Base-by-base conservation (phyloP, 495 filamentous ascomycete genomes). In the Penicillium flavigenum region DNA sequence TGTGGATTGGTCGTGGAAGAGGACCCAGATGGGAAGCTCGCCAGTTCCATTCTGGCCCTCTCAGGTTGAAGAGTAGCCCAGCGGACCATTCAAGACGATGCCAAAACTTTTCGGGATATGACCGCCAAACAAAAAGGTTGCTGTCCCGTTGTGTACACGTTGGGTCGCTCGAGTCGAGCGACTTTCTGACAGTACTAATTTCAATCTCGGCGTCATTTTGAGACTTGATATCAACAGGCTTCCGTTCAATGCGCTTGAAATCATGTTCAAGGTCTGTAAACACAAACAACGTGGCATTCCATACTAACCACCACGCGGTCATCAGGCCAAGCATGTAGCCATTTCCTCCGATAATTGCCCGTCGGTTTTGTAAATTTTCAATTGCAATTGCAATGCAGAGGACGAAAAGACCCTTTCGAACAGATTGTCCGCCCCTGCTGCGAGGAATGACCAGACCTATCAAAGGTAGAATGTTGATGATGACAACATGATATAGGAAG, bases 31-130 rank as follows among this genome's bases (percentile, higher is more conserved):
- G 77, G 10, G 82, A 68, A 48, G 83, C 81, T 16, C 85, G 80
- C 80, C 84, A 89, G 63, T 87, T 90, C 90, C 90, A 96, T 61
- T 89, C 88, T 9, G 85, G 80, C 1, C 89, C 86, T 27, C 89
- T 78, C 63, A 91, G 85, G 58, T 86, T 88, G 57, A 79, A 79
- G 41, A 86, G 72, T 17, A 94, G 69, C 49, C 90, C 88, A 12
- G 82, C 67, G 11, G 81, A 79, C 90, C 91, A 96, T 54, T 83
- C 80, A 16, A 95, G 63, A 2, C 91, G 85, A 57, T 85, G 79
- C 12, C 64, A 55, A 46, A 92, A 78, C 4, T 75, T 69, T 16
- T 72, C 55, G 5, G 91, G 92, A 63, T 87, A 94, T 2, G 83
- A 61, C 63, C 96, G 86, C 90, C 90, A 96, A 76, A 76, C 63